These are phyloP conservation scores for Talaromyces albobiverticillius DNA, from an alignment of 2,329 filamentous ascomycete species.

Conservation along the genomic window DNA sequence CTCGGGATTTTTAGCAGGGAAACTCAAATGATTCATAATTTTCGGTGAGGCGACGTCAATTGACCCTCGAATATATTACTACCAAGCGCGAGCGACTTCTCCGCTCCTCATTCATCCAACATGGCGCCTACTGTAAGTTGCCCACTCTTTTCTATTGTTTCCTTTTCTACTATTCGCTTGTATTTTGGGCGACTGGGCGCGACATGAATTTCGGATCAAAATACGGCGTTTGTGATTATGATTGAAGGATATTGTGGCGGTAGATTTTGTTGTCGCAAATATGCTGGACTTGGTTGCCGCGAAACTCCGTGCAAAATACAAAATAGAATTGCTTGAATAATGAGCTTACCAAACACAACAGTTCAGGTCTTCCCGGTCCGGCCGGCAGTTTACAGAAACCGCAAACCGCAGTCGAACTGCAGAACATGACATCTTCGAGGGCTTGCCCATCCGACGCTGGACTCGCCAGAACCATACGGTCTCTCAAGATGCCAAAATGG, in stretches of 20 bases:
- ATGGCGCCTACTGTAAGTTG: conserved; percentile 18
- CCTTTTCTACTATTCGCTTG: neutral
- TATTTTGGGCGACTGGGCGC: neutral
- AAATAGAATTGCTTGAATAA: neutral
- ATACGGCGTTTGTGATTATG: neutral
- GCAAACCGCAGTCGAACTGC: conserved; percentile 42
- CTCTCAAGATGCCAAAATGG: conserved; percentile 63
- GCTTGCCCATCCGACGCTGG: conserved; percentile 89
- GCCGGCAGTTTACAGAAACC: conserved; percentile 55
- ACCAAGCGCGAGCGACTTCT: conserved; percentile 5
- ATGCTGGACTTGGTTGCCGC: neutral
- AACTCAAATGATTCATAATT: neutral
- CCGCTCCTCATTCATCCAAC: conserved; percentile 4
- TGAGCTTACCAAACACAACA: conserved; percentile 22
- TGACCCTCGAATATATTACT: neutral
- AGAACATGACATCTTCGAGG: conserved; percentile 67
- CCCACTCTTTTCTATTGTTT: neutral
- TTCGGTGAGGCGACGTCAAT: neutral
- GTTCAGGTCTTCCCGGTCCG: conserved; percentile 57
- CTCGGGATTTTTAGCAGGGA: neutral
- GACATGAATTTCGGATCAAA: neutral
- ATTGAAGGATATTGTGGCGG: neutral
- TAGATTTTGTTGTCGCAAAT: neutral
- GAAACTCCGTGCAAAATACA: neutral
- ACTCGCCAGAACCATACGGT: conserved; percentile 68